Percentiles rank a stretch among this genome's conserved stretches.
These are phyloP conservation scores for Candida corydali DNA, from an alignment of 805 yeast genomes.

Conservation along the genomic window DNA sequence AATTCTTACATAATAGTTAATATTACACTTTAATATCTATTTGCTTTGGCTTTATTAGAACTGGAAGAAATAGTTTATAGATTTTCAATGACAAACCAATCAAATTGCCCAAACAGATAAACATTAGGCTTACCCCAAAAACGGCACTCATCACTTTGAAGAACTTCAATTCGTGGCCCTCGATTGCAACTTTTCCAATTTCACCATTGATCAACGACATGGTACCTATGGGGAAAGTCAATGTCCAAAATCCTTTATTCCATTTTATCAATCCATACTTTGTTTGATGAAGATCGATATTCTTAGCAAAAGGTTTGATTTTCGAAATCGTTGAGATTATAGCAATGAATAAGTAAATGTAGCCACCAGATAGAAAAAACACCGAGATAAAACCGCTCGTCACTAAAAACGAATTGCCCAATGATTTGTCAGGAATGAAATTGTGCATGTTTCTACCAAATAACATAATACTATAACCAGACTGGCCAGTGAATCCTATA, in stretches of 20 bases:
- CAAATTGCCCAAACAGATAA: constrained; percentile 6
- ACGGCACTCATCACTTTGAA: constrained; percentile 59
- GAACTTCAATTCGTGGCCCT: constrained; percentile 37
- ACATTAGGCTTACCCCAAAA: constrained; percentile 32
- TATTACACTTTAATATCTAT: too few relatives aligned
- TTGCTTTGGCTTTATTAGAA: too few relatives aligned
- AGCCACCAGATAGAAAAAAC: constrained; percentile 49
- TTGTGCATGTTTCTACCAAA: constrained; percentile 41
- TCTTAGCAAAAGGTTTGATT: constrained; percentile 24
- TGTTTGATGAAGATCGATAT: constrained; percentile 7
- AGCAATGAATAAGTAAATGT: constrained; percentile 38
- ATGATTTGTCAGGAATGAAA: constrained; percentile 15
- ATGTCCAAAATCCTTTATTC: constrained; percentile 46
- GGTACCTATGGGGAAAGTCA: constrained; percentile 85
- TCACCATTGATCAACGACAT: constrained; percentile 57
- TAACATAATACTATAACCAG: constrained; percentile 59
- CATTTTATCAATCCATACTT: constrained; percentile 12
- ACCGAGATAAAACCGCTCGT: constrained; percentile 8
- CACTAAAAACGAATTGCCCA: constrained; percentile 29
- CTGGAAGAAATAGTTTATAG: too few relatives aligned
- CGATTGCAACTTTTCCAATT: constrained; percentile 39
- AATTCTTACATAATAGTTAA: too few relatives aligned
- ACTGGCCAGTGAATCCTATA: constrained; percentile 81
- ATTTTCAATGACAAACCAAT: constrained; percentile 2
- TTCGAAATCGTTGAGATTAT: constrained; percentile 38